Base-by-base conservation (phyloP, 805 yeast genomes). In the Cyberlindnera japonica region DNA sequence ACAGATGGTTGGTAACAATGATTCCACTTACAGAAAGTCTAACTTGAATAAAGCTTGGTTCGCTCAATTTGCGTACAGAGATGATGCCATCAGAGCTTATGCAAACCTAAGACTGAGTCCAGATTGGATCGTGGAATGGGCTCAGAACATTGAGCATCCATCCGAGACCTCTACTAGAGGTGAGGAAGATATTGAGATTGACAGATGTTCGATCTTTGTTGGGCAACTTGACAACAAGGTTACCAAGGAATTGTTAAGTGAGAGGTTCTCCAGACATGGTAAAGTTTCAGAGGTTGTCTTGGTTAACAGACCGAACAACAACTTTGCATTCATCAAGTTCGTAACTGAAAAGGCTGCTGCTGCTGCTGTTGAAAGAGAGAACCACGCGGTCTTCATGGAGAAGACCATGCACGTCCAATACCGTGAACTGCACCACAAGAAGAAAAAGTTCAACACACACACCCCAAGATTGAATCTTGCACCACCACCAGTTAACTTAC, bases 391-490 rank as follows among this genome's bases (percentile, higher is more conserved):
- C 59, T 78, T 88, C 55, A 64, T 77, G 53, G 78, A 76, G 43
- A 81, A 74, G 58, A 82, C 91, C 8, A 83, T 88, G 69, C 93
- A 84, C 59, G 96, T 88, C 34, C 95, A 86, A 61, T 85, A 82
- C 57, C 75, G 85, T 42, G 93, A 84, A 58, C 61, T 79, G 53
- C 68, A 71, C 45, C 54, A 53, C 37, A 53, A 49, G 35, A 52
- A 50, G 42, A 38, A 47, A n/a, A 47, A 51, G 38, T 47, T 44
- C 44, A 15, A 11, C 24, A 7, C 21, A 14, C 44, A 59, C 37
- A 60, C 48, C 4, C 70, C 73, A 32, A 64, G 61, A 38, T 57
- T 79, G 44, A 72, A 69, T 31, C 67, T 84, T 41, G 95, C 95
- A 0, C 95, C 95, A 8, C 91, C 95, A 5, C 95, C 95, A 3